Conservation (phyloP, 192 early-diverging fungal species). For the Backusella circina region DNA sequence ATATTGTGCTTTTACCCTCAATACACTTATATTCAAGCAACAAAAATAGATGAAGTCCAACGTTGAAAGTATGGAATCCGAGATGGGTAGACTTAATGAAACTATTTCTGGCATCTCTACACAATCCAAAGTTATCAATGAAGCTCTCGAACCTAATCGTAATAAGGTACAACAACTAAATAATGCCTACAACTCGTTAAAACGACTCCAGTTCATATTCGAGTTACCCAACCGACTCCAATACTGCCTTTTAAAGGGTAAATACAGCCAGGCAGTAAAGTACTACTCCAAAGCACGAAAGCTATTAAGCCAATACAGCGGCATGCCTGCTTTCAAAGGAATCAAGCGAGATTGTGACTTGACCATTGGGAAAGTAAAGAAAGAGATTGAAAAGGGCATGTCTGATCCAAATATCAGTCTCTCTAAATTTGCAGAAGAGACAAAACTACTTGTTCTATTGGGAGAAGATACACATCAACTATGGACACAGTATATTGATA, state of each 20-base stretch:
- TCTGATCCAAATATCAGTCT: conserved; percentile 31
- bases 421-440: conserved; percentile 47
- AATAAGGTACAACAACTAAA: conserved; percentile 71
- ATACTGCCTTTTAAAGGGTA: conserved; percentile 48
- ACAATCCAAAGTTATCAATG: conserved; percentile 50
- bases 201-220: conserved; percentile 85
- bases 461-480: conserved; percentile 40
- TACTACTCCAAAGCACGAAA: conserved; percentile 69
- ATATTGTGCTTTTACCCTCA: not conserved
- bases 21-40: not conserved
- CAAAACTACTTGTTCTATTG: conserved; percentile 40
- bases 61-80: conserved; percentile 81
- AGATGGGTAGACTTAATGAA: conserved; percentile 70
- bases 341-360: conserved; percentile 78
- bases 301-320: conserved; percentile 74
- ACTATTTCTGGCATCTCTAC: conserved; percentile 65
- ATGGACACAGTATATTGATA: conserved; percentile 40
- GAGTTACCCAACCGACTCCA: conserved; percentile 77
- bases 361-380: conserved; percentile 71
- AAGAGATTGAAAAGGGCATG: conserved; percentile 55
- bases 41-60: conserved; percentile 71
- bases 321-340: conserved; percentile 70
- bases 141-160: conserved; percentile 59
- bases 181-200: conserved; percentile 66
- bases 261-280: conserved; percentile 73